Evolutionary conservation across 2,329 filamentous ascomycete species (phyloP).

Genomic region (Cercospora sojina): DNA sequence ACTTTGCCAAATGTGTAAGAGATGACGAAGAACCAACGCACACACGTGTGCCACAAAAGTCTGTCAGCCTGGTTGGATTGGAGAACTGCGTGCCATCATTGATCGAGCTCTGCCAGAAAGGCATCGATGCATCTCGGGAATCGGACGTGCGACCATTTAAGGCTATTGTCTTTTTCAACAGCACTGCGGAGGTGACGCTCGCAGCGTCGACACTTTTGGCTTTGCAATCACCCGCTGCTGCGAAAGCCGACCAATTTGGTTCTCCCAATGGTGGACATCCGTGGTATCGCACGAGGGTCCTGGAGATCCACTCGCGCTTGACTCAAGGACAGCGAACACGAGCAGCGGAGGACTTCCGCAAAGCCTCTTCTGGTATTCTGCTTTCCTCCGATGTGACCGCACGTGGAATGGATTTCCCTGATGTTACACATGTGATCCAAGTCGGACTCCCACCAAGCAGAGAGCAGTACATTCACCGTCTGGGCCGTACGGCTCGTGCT

Average conservation of each 20-base stretch:
- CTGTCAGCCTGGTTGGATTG: constrained; percentile 65
- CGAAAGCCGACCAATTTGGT: constrained; percentile 33
- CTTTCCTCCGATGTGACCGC: constrained; percentile 54
- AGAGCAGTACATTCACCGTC: constrained; percentile 53
- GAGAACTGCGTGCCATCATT: constrained; percentile 76
- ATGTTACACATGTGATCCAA: constrained; percentile 55
- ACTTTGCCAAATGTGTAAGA: constrained; percentile 85
- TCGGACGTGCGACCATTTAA: constrained; percentile 69
- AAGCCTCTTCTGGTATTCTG: constrained; percentile 53
- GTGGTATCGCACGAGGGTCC: constrained; percentile 43
- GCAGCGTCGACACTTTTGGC: constrained; percentile 59
- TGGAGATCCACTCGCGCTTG: constrained; percentile 77
- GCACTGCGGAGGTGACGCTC: constrained; percentile 69
- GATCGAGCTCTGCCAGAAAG: constrained; percentile 65
- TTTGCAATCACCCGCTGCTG: not conserved
- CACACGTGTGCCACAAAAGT: constrained; percentile 75
- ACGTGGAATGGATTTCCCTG: constrained; percentile 55
- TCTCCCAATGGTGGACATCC: constrained; percentile 30
- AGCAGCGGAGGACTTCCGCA: constrained; percentile 71
- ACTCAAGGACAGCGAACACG: constrained; percentile 67
- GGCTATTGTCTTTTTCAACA: constrained; percentile 90
- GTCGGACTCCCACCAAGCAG: constrained; percentile 47
- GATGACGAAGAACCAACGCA: constrained; percentile 84
- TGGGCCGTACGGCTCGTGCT: constrained; percentile 61
- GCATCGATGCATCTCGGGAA: constrained; percentile 41